Evolutionary conservation across 192 early-diverging fungal genomes (phyloP), one percentile per base, ranked within the genome.

Genomic region (Coemansia sp.): DNA sequence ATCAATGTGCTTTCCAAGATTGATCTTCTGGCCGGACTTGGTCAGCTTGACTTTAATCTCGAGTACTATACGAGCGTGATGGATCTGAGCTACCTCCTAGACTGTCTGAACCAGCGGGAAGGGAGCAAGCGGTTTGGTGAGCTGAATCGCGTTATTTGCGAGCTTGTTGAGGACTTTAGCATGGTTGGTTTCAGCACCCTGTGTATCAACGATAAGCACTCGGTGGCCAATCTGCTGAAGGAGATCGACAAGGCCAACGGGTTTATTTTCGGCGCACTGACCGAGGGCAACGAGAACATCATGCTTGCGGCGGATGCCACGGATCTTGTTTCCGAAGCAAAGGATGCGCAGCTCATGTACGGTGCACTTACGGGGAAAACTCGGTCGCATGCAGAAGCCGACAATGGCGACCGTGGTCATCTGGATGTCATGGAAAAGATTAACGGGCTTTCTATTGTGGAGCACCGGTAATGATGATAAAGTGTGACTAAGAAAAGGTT

Each of bases 1-100:
- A 84, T 99, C 58, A 99, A 99, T 72, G 93, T 98, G n/a, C 78
- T 99, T 49, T 93, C 92, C 47, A 99, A 99, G 71, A 87, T 97
- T 51, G 97, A 99, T 72, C 76, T 99, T 45, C 80, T 99, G 41
- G 87, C 89, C 56, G 86, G 88, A 3, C 93, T 95, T 69, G 92
- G 90, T 13, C 42, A 76, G 66, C 66, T 82, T 4, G 80, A 90
- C 36, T 98, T 98, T 78, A 91, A 89, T 58, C 86, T 98, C 41
- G 94, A 98, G 65, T 98, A 92, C 76, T 98, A 98, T 70, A 99
- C 95, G 7, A 92, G 95, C 62, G 95, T 99, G 16, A 89, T 91
- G 82, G 93, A 98, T 73, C 86, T 98, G 13, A 78, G 78, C 12
- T 95, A 96, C 62, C 76, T 99, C 15, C 82, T 95, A 43, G 85